Conservation (phyloP, 208 protist species). For the Wallacemonas rigidus region DNA sequence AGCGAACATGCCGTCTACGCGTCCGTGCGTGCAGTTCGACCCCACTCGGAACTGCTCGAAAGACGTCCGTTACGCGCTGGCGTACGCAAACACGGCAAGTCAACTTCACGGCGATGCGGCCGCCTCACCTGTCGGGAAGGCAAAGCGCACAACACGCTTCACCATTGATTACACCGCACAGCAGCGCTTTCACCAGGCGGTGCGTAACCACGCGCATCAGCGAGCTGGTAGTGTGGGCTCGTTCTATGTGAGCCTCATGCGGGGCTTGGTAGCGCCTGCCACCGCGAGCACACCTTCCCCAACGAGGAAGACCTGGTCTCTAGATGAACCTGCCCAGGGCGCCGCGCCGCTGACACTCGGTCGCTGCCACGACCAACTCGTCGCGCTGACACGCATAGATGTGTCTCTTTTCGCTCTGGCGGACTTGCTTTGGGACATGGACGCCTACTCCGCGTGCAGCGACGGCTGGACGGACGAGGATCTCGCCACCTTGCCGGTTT, state of each 20-base stretch:
- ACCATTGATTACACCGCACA: conserved; percentile 50
- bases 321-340: conserved; percentile 29
- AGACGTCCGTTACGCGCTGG: conserved; percentile 41
- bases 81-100: conserved; percentile 29
- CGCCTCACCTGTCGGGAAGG: conserved; percentile 30
- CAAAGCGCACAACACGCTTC: conserved; percentile 6
- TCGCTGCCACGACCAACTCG: conserved; percentile 69
- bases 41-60: conserved; percentile 20
- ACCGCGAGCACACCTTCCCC: conserved; percentile 34
- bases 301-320: conserved; percentile 31
- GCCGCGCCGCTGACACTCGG: conserved; percentile 50
- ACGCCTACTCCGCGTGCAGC: conserved; percentile 13
- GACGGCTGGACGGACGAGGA: conserved; percentile 22
- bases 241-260: conserved; percentile 82
- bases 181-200: conserved; percentile 71
- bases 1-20: conserved; percentile 38
- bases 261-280: conserved; percentile 46
- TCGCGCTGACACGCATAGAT: conserved; percentile 60
- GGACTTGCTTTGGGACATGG: conserved; percentile 58
- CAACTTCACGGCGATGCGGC: conserved; percentile 38
- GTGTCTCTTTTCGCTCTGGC: conserved; percentile 60
- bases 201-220: conserved; percentile 76
- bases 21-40: conserved; percentile 47
- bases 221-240: conserved; percentile 56
- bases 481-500: conserved; percentile 33